Conservation (phyloP, 495 filamentous ascomycete species). For the Hypoxylon crocopeplum region DNA sequence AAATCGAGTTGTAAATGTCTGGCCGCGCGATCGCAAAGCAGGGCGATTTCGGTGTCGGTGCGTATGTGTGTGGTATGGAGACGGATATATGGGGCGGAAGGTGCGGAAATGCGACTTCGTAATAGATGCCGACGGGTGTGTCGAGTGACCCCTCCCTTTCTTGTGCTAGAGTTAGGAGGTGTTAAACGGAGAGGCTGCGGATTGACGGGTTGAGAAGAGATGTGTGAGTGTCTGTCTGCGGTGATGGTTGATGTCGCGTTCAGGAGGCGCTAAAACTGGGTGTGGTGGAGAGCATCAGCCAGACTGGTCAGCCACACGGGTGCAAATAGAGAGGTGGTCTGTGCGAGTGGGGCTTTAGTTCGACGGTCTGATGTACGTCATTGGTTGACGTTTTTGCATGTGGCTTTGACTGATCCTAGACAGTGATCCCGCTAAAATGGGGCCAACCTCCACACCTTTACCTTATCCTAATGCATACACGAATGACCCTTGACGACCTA, state of each 20-base stretch:
- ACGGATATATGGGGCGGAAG: constrained; percentile 39
- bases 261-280: constrained; percentile 29
- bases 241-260: constrained; percentile 33
- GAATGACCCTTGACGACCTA: too few species aligned
- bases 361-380: constrained; percentile 13
- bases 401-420: constrained; percentile 30
- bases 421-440: constrained; percentile 32
- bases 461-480: too few species aligned
- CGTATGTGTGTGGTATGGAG: constrained; percentile 30
- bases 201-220: constrained; percentile 23
- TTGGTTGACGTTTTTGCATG: constrained; percentile 29
- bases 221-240: too few species aligned
- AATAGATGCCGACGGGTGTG: constrained; percentile 40
- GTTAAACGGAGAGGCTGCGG: constrained; percentile 23
- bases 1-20: constrained; percentile 10
- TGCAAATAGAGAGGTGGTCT: constrained; percentile 20
- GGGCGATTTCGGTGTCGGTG: constrained; percentile 20
- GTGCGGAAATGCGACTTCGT: constrained; percentile 37
- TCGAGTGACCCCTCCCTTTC: constrained; percentile 47
- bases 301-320: constrained; percentile 33
- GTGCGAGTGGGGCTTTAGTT: constrained; percentile 31
- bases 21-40: constrained; percentile 15
- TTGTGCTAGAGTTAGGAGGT: constrained; percentile 25
- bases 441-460: constrained; percentile 1
- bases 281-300: constrained; percentile 31